A percentile compares a stretch with the other conserved stretches of the same genome.
Conservation (phyloP, 495 filamentous ascomycete species). For the Hypomontagnella monticulosa region DNA sequence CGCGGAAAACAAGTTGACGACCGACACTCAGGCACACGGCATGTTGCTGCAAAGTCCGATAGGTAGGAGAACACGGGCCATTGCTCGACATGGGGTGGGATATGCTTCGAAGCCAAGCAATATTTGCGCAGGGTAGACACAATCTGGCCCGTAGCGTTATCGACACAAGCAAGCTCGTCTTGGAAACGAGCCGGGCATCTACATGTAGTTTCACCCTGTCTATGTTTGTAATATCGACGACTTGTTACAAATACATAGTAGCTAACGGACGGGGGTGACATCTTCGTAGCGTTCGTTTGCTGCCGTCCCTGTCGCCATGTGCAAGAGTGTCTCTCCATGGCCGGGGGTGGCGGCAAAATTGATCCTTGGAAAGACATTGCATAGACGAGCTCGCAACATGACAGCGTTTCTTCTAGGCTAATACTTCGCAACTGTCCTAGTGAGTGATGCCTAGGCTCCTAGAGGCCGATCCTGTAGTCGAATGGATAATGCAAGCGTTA, state of each 20-base stretch:
- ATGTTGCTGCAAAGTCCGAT: constrained; percentile 16
- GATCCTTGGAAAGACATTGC: constrained; percentile 25
- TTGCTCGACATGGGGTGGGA: constrained; percentile 11
- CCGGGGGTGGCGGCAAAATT: constrained; percentile 39
- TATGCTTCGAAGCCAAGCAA: constrained; percentile 10
- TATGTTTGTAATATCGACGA: constrained; percentile 10
- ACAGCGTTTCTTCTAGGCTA: constrained; percentile 36
- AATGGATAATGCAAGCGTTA: constrained; percentile 20
- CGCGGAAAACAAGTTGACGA: constrained; percentile 23
- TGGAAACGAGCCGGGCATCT: constrained; percentile 2
- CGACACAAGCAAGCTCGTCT: not conserved
- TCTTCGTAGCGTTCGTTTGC: constrained; percentile 15
- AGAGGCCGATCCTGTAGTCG: constrained; percentile 21
- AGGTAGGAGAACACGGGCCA: constrained; percentile 22
- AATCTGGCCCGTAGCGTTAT: constrained; percentile 22
- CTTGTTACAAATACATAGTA: constrained; percentile 11
- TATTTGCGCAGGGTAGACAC: constrained; percentile 15
- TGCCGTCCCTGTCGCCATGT: constrained; percentile 40
- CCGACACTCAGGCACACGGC: constrained; percentile 27
- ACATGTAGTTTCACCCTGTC: constrained; percentile 6
- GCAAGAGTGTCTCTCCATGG: constrained; percentile 31
- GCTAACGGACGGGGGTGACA: constrained; percentile 6
- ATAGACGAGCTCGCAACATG: constrained; percentile 31
- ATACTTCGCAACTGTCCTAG: constrained; percentile 17
- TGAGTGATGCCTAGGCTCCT: constrained; percentile 20